Evolutionary conservation across 768 basidiomycete genomes (phyloP).

Genomic region (Calvatia gigantea): DNA sequence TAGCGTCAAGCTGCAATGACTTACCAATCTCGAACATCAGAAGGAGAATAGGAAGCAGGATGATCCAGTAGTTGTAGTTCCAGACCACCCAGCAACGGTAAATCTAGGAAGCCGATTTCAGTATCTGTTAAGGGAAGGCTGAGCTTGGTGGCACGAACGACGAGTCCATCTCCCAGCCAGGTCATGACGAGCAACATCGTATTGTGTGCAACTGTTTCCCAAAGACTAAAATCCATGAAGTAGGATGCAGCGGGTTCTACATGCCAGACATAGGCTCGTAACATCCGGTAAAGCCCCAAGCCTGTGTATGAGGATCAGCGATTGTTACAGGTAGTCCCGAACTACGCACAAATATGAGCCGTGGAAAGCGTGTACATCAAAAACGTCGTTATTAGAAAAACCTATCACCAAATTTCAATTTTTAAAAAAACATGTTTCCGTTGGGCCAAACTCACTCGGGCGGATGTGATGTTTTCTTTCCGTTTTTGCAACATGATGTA

Average conservation of each 20-base stretch:
- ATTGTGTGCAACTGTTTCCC: slow-evolving; percentile 23
- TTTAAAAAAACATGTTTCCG: neutral
- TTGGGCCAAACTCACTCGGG: slow-evolving; percentile 11
- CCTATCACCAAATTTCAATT: slow-evolving; percentile 6
- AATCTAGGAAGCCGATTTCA: slow-evolving; percentile 17
- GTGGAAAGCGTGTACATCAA: slow-evolving; percentile 25
- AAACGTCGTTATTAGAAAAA: slow-evolving; percentile 21
- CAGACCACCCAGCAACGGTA: slow-evolving; percentile 28
- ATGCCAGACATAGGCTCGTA: slow-evolving; percentile 19
- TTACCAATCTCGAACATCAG: slow-evolving; percentile 17
- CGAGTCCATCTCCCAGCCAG: slow-evolving; percentile 26
- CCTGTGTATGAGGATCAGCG: slow-evolving; percentile 5
- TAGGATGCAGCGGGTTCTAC: slow-evolving; percentile 19
- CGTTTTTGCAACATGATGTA: slow-evolving; percentile 17
- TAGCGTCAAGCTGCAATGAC: too few species aligned
- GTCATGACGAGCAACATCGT: slow-evolving; percentile 22
- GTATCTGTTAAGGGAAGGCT: neutral
- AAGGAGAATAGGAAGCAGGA: slow-evolving; percentile 21
- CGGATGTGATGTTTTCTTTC: slow-evolving; percentile 9
- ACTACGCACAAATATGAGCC: slow-evolving; percentile 20
- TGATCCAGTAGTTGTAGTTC: slow-evolving; percentile 19
- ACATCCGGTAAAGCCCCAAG: slow-evolving; percentile 20
- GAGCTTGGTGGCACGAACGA: slow-evolving; percentile 16
- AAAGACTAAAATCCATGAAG: slow-evolving; percentile 21
- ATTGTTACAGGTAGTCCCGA: neutral